Percentiles rank a stretch among this genome's conserved stretches.
Conservation (phyloP, 805 yeast species). For the Wickerhamiella occidentalis region DNA sequence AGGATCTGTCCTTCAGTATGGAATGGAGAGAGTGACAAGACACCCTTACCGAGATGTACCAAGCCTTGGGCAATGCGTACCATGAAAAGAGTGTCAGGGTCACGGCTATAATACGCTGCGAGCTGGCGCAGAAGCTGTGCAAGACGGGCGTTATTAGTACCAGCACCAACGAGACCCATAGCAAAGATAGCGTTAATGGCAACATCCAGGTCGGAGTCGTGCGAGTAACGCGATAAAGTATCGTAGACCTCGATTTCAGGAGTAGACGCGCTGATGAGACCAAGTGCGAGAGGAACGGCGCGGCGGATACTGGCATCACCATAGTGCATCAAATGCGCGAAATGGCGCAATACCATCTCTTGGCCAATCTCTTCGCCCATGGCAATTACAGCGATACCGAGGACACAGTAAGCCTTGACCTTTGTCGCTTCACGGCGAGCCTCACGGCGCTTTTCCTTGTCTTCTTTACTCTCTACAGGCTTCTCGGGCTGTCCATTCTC, state of each 20-base stretch:
- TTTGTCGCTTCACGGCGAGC: conserved; percentile 30
- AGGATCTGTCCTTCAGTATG: conserved; percentile 77
- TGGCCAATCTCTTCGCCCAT: conserved; percentile 98
- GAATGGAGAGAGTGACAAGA: conserved; percentile 78
- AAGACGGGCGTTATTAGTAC: conserved; percentile 95
- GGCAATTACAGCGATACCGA: conserved; percentile 88
- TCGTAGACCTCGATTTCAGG: conserved; percentile 97
- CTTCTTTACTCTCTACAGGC: conserved; percentile 21
- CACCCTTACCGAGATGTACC: conserved; percentile 92
- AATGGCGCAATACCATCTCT: conserved; percentile 94
- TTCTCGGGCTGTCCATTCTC: conserved; percentile 9
- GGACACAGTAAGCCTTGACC: conserved; percentile 79
- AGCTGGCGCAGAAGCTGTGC: conserved; percentile 92
- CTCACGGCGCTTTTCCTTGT: conserved; percentile 21
- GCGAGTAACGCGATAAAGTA: conserved; percentile 89
- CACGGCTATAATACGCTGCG: conserved; percentile 84
- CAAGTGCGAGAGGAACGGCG: conserved; percentile 98
- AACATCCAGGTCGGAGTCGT: conserved; percentile 86
- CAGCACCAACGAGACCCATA: conserved; percentile 98
- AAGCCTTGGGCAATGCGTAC: conserved; percentile 93
- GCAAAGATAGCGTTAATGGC: conserved; percentile 90
- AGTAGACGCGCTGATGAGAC: conserved; percentile 79
- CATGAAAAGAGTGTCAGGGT: conserved; percentile 80
- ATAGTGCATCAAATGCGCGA: conserved; percentile 94
- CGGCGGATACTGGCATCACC: conserved; percentile 84